Evolutionary conservation across 2,329 filamentous ascomycete genomes (phyloP).

Genomic region (Graphilbum ipis-grandicollis): DNA sequence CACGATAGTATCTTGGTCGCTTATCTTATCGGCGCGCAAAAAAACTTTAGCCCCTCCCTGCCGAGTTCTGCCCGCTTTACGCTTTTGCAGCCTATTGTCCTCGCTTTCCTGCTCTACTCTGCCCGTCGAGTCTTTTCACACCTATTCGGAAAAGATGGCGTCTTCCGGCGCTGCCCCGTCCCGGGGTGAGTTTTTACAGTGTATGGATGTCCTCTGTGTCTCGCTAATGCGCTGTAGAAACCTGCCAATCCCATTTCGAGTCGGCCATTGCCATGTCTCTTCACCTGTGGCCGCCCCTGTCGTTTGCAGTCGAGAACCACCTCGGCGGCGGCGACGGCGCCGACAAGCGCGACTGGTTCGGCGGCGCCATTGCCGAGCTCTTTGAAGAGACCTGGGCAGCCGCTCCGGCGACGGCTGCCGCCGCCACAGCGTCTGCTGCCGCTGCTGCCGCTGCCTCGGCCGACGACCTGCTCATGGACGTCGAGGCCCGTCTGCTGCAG

Average conservation of each 20-base stretch:
- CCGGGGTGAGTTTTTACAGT: not conserved
- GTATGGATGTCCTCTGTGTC: not conserved
- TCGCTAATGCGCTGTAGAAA: conserved; percentile 18
- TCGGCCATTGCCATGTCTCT: conserved; percentile 72
- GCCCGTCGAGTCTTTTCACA: too few species aligned
- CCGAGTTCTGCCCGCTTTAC: too few species aligned
- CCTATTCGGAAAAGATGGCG: not conserved
- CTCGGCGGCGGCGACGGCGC: conserved; percentile 72
- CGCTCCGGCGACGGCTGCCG: conserved; percentile 1
- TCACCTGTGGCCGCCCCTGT: conserved; percentile 75
- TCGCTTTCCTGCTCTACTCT: too few species aligned
- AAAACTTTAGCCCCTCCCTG: not conserved
- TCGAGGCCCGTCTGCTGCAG: conserved; percentile 73
- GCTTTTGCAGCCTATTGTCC: too few species aligned
- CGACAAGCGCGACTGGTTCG: conserved; percentile 95
- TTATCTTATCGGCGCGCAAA: conserved; percentile 4
- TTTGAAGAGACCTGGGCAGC: conserved; percentile 26
- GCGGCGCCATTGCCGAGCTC: conserved; percentile 69
- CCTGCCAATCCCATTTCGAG: conserved; percentile 55
- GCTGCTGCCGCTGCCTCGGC: conserved; percentile 9
- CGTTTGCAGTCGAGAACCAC: conserved; percentile 67
- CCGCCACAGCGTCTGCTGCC: conserved; percentile 7
- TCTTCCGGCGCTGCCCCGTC: not conserved
- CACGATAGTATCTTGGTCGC: not conserved
- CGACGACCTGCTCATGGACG: conserved; percentile 51